These are phyloP conservation scores for Cladosporium sphaerospermum DNA, from an alignment of 2,329 filamentous ascomycete species.

Conservation along the genomic window DNA sequence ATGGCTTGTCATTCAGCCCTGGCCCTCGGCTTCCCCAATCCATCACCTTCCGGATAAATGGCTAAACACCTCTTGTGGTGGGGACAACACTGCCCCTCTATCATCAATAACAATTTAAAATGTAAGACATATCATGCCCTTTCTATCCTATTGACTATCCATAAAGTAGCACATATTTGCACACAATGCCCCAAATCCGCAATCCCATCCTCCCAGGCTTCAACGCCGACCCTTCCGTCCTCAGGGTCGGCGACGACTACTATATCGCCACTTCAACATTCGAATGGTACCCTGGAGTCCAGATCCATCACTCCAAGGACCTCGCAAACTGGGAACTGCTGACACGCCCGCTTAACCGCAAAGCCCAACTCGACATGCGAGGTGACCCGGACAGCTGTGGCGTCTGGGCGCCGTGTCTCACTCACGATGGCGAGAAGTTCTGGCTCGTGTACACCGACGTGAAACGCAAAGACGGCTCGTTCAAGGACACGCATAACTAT, in stretches of 20 bases:
- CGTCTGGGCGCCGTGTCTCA: constrained; percentile 53
- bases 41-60: constrained; percentile 7
- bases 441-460: constrained; percentile 62
- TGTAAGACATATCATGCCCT: not conserved
- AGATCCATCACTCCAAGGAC: constrained; percentile 53
- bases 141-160: not conserved
- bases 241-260: constrained; percentile 46
- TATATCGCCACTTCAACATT: constrained; percentile 58
- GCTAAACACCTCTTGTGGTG: constrained; percentile 1
- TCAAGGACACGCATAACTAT: constrained; percentile 60
- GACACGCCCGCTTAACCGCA: constrained; percentile 46
- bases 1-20: not conserved
- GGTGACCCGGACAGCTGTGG: constrained; percentile 44
- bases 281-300: constrained; percentile 56
- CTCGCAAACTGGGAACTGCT: constrained; percentile 50
- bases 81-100: not conserved
- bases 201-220: constrained; percentile 55
- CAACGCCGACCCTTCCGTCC: constrained; percentile 56
- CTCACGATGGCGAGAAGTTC: constrained; percentile 54
- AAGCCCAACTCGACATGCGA: constrained; percentile 47
- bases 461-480: constrained; percentile 60
- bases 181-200: constrained; percentile 9
- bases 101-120: not conserved
- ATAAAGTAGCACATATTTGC: not conserved
- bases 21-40: constrained; percentile 4